Conservation (phyloP, 1,284 basidiomycete genomes). For the Rhodotorula sp. region DNA sequence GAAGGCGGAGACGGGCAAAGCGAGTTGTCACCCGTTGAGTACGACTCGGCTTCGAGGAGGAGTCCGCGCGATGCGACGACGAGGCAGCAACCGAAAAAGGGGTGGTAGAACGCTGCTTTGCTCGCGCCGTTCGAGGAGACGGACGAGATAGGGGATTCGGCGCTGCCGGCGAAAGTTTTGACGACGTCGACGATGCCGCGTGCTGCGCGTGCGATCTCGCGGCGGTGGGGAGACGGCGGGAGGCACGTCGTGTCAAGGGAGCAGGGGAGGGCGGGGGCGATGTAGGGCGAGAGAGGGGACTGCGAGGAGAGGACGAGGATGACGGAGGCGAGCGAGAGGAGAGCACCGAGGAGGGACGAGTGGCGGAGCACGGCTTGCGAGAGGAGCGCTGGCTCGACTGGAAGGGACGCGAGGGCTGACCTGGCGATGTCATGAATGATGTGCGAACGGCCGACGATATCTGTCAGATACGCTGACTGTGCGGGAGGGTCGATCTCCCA, state of each 20-base stretch:
- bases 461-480: background rate
- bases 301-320: slow-evolving; percentile 18
- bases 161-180: background rate
- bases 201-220: slow-evolving; percentile 2
- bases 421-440: slow-evolving; percentile 3
- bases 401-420: background rate
- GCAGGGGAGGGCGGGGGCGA: slow-evolving; percentile 21
- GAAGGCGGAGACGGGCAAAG: background rate
- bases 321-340: slow-evolving; percentile 3
- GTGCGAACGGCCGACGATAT: background rate
- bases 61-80: slow-evolving; percentile 16
- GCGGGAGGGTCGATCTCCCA: slow-evolving; percentile 1
- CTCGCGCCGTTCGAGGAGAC: background rate
- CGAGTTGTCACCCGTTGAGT: background rate
- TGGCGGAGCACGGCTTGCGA: background rate
- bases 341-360: slow-evolving; percentile 3
- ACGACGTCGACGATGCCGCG: slow-evolving; percentile 11
- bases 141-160: background rate
- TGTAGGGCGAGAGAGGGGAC: slow-evolving; percentile 10
- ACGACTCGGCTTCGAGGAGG: slow-evolving; percentile 9
- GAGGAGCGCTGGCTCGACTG: slow-evolving; percentile 1
- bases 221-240: slow-evolving; percentile 2
- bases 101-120: background rate
- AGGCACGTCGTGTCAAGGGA: slow-evolving; percentile 18
- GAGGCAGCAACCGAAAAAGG: slow-evolving; percentile 24